Base-by-base conservation (phyloP, 768 basidiomycete genomes). In the Suillus decipiens region DNA sequence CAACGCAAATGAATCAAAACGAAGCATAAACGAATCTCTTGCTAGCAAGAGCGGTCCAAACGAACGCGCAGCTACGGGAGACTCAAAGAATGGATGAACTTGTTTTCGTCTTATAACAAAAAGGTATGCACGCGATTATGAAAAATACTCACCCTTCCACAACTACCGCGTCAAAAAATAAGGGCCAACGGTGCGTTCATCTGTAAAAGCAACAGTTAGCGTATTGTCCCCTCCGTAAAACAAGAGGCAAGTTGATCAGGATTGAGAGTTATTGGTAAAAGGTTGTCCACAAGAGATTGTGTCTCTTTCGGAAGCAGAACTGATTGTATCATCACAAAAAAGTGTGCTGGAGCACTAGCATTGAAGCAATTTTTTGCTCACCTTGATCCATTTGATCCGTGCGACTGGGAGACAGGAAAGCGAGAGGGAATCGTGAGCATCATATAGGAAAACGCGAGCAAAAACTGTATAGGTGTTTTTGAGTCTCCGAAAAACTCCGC, bases 31-130 rank as follows among this genome's bases (percentile, higher is more conserved):
- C 60, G 76, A 77, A 75, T 41, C 78, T 73, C 75, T 60, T 69
- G 65, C 65, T 63, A 68, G 67, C 63, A 74, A 70, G 75, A 77
- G 78, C 74, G 79, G 76, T 75, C 70, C 66, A 59, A 67, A 68
- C 63, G 68, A 69, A 71, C 72, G 75, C 69, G 72, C 68, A 59
- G 71, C 65, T 66, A 66, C 73, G 72, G 76, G 78, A 77, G 74
- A 75, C 79, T 89, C 89, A 89, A 90, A 81, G 88, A 90, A 90
- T 89, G 89, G 89, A 90, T 89, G 83, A 90, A 89, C 88, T 90
- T 84, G 75, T 77, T 89, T 88, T 89, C 88, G 79, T 89, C 88
- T 74, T 77, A 61, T 45, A 53, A 39, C 45, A 45, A 12, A 58
- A 34, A 19, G 62, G 39, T 51, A n/a, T 56, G 36, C 11, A 36